Conservation (phyloP, 2,329 filamentous ascomycete genomes). For the Aspergillus clavatus region DNA sequence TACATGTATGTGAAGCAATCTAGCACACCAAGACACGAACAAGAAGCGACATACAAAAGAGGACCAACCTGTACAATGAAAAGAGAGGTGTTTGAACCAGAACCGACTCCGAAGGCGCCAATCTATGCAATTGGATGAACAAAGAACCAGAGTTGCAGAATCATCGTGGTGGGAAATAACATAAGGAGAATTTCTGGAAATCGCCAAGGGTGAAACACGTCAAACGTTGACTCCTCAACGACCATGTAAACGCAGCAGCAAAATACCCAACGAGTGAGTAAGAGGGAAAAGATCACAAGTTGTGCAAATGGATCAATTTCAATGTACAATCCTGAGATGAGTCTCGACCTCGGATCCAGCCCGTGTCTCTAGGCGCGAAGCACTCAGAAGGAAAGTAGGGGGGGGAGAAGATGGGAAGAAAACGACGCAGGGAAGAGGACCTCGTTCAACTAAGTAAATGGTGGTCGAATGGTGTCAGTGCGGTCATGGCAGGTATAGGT, state of each 20-base stretch:
- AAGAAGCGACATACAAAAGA: constrained; percentile 4
- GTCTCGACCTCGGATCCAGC: constrained; percentile 16
- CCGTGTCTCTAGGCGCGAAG: constrained; percentile 11
- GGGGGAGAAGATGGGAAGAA: too few species aligned
- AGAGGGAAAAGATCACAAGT: background rate
- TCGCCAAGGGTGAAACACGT: background rate
- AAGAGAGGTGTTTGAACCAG: constrained; percentile 8
- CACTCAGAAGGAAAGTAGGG: too few species aligned
- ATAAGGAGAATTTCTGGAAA: background rate
- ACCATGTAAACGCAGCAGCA: background rate
- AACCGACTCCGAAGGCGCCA: constrained; percentile 23
- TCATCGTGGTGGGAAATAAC: background rate
- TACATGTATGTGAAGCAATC: background rate
- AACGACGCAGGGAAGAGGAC: background rate
- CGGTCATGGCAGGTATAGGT: background rate
- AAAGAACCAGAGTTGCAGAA: constrained; percentile 2
- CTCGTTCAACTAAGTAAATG: background rate
- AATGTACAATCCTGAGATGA: constrained; percentile 8
- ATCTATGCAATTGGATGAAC: constrained; percentile 20
- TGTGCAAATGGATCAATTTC: background rate
- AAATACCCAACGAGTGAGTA: background rate
- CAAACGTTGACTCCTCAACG: background rate
- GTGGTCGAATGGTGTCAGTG: background rate
- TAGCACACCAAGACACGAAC: constrained; percentile 3
- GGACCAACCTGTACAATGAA: constrained; percentile 14